These are phyloP conservation scores for Aaosphaeria pasadenensis DNA, from an alignment of 2,329 filamentous ascomycete species.

Conservation along the genomic window DNA sequence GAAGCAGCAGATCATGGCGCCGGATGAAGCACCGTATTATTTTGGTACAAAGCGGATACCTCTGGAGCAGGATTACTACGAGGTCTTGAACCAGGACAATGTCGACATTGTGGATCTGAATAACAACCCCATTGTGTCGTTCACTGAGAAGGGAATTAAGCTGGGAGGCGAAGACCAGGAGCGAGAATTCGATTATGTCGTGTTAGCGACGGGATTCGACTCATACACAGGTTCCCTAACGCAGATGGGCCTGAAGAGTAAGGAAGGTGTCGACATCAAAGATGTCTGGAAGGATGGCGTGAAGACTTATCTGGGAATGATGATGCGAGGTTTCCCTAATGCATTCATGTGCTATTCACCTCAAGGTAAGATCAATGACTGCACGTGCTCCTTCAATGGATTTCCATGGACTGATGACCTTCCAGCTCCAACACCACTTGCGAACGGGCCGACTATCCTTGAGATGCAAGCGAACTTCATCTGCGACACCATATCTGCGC, in stretches of 20 bases:
- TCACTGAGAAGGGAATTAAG: conserved; percentile 50
- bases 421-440: conserved; percentile 44
- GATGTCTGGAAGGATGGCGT: conserved; percentile 39
- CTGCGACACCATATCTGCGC: conserved; percentile 33
- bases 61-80: conserved; percentile 39
- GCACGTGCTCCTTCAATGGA: too few relatives aligned
- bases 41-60: conserved; percentile 42
- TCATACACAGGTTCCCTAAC: conserved; percentile 35
- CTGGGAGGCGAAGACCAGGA: conserved; percentile 46
- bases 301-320: conserved; percentile 40
- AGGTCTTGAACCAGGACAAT: conserved; percentile 41
- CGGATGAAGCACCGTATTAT: conserved; percentile 38
- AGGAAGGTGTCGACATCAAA: conserved; percentile 27
- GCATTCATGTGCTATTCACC: conserved; percentile 38
- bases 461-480: conserved; percentile 42
- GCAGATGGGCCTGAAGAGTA: conserved; percentile 28
- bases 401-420: conserved; percentile 9
- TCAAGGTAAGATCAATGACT: background rate
- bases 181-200: conserved; percentile 54
- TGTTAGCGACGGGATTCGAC: conserved; percentile 47
- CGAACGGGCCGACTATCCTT: conserved; percentile 42
- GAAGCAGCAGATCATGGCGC: conserved; percentile 41
- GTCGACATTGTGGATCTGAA: conserved; percentile 47
- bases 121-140: conserved; percentile 38
- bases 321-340: conserved; percentile 37